These are phyloP conservation scores for Heliophila coronopifolia DNA, from an alignment of 441 rosid genomes.

Conservation along the genomic window DNA sequence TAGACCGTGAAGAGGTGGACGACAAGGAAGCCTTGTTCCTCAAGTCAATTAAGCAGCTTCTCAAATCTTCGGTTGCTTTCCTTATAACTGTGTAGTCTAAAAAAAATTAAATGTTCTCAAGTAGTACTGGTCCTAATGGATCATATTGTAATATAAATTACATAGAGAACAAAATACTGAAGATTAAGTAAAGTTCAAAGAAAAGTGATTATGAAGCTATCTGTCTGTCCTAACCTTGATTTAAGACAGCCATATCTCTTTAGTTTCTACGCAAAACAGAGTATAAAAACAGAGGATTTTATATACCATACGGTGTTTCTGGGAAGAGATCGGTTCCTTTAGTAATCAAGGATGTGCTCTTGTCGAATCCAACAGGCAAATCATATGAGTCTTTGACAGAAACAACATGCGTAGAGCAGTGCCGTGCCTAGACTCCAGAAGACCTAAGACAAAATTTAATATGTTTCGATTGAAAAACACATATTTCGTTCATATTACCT, in stretches of 20 bases:
- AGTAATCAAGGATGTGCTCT: constrained; percentile 48
- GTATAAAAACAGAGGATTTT: constrained; percentile 11
- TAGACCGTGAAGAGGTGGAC: constrained; percentile 21
- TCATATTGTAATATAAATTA: too few species aligned
- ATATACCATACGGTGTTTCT: constrained; percentile 70
- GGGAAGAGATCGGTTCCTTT: constrained; percentile 61
- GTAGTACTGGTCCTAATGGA: too few species aligned
- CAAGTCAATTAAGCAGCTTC: constrained; percentile 29
- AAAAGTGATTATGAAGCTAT: not conserved
- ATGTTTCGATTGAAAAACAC: too few species aligned
- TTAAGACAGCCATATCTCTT: constrained; percentile 5
- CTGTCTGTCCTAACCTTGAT: constrained; percentile 47
- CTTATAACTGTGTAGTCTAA: constrained; percentile 26
- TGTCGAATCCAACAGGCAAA: constrained; percentile 49
- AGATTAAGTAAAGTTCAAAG: not conserved
- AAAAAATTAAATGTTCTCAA: constrained; percentile 21
- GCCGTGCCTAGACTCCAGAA: too few species aligned
- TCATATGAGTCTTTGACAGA: constrained; percentile 52
- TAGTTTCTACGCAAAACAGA: constrained; percentile 14
- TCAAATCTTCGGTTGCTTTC: constrained; percentile 27
- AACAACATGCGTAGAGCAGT: constrained; percentile 50
- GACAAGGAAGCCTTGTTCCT: constrained; percentile 27
- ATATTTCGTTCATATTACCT: too few species aligned
- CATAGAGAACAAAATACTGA: not conserved
- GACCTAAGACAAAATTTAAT: too few species aligned